These are phyloP conservation scores for Neonectria hederae DNA, from an alignment of 2,329 filamentous ascomycete genomes.

Conservation along the genomic window DNA sequence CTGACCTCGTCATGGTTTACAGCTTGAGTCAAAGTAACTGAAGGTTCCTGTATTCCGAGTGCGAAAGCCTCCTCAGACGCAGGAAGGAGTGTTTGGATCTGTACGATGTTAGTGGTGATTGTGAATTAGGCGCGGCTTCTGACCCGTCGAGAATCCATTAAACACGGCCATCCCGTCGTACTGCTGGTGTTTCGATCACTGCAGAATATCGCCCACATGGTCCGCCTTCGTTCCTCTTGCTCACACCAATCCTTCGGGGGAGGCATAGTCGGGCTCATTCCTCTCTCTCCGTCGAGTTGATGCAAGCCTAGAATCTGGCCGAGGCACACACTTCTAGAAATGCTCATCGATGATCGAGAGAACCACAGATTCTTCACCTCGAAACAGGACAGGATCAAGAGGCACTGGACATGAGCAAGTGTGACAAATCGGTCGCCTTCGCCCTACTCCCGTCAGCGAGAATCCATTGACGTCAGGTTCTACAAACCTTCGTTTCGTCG, in stretches of 20 bases:
- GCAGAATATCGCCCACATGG: conserved; percentile 84
- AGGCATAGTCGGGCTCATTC: conserved; percentile 75
- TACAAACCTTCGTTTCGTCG: conserved; percentile 36
- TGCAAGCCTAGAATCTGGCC: conserved; percentile 84
- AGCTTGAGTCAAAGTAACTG: conserved; percentile 68
- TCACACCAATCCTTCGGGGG: conserved; percentile 84
- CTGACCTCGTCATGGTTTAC: conserved; percentile 58
- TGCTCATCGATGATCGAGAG: conserved; percentile 82
- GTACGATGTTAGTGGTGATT: conserved; percentile 6
- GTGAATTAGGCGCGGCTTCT: neutral
- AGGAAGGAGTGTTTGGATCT: conserved; percentile 79
- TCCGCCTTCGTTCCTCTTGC: conserved; percentile 74
- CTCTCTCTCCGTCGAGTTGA: conserved; percentile 71
- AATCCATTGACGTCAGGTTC: fast-evolving
- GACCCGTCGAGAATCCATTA: conserved; percentile 75
- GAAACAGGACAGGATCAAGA: conserved; percentile 75
- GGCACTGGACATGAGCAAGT: conserved; percentile 78
- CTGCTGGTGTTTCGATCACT: conserved; percentile 84
- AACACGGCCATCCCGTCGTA: conserved; percentile 86
- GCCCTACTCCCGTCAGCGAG: conserved; percentile 27
- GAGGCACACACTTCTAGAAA: conserved; percentile 73
- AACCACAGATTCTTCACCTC: conserved; percentile 87
- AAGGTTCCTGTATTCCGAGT: conserved; percentile 67
- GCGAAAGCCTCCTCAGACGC: conserved; percentile 78
- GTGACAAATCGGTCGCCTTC: conserved; percentile 52